Evolutionary conservation across 306 rosid species (phyloP).

Genomic region (Cucumis hystrix): DNA sequence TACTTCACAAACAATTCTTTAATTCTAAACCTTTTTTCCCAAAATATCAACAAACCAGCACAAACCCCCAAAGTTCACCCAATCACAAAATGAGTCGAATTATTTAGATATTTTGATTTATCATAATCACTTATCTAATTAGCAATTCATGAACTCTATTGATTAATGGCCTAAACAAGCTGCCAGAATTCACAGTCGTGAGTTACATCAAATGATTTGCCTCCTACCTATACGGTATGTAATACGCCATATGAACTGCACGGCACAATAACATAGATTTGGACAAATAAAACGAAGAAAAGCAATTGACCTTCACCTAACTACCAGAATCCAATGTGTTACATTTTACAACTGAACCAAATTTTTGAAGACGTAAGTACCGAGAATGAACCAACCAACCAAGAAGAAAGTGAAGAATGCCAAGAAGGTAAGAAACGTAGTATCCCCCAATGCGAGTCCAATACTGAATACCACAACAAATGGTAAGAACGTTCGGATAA

Average conservation of each 20-base stretch:
- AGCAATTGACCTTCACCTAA: background rate
- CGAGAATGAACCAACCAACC: slow-evolving; percentile 83
- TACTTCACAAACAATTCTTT: background rate
- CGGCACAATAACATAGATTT: background rate
- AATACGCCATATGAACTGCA: background rate
- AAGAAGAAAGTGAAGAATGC: slow-evolving; percentile 42
- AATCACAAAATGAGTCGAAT: background rate
- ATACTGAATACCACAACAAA: slow-evolving; percentile 40
- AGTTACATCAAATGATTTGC: background rate
- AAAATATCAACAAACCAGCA: background rate
- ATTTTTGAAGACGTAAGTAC: slow-evolving; percentile 67
- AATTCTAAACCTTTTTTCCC: background rate
- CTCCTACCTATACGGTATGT: background rate
- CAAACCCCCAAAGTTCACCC: background rate
- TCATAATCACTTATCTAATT: background rate
- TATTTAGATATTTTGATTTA: background rate
- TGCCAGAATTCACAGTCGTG: background rate
- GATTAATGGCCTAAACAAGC: background rate
- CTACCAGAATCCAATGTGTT: background rate
- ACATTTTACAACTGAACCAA: slow-evolving; percentile 55
- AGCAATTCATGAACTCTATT: background rate
- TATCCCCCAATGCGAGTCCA: slow-evolving; percentile 58
- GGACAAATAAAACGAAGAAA: background rate
- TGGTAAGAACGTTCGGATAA: slow-evolving; percentile 54
- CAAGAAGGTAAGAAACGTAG: slow-evolving; percentile 52